phyloP scores from a whole-genome alignment of 108 stramenopile species.

The Fragilaria crotonensis region DNA sequence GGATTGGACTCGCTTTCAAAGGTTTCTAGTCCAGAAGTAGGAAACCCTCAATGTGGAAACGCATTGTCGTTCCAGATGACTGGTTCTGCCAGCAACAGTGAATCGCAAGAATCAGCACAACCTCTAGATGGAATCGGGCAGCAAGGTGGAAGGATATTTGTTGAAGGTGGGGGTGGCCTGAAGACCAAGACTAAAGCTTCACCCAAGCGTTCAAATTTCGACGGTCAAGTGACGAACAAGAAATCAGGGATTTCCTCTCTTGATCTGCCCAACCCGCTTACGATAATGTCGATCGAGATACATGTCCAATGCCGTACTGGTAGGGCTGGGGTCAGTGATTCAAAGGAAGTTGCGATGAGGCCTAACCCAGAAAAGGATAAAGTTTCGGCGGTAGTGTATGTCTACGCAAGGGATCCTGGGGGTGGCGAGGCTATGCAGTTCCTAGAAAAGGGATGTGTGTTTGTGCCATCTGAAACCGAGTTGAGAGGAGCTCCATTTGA shows the following conservation, averaged over 20 bases:
- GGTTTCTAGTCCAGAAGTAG: no score
- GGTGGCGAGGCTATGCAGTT: constrained; percentile 74
- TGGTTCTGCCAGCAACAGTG: constrained; percentile 4
- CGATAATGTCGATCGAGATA: constrained; percentile 78
- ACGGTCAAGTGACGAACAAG: neutral
- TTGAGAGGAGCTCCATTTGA: constrained; percentile 11
- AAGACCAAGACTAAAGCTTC: constrained; percentile 57
- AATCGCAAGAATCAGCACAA: constrained; percentile 26
- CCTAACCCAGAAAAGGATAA: constrained; percentile 66
- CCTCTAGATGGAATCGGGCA: constrained; percentile 67
- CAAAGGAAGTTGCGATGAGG: constrained; percentile 70
- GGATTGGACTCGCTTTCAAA: no score
- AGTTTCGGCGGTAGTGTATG: constrained; percentile 58
- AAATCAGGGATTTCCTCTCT: neutral
- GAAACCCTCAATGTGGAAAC: no score
- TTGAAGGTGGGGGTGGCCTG: constrained; percentile 69
- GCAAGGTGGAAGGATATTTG: constrained; percentile 66
- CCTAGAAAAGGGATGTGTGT: constrained; percentile 56
- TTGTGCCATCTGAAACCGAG: constrained; percentile 44
- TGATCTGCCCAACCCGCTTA: constrained; percentile 46
- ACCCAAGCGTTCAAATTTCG: constrained; percentile 20
- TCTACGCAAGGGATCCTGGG: constrained; percentile 69
- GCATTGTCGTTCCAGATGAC: no score
- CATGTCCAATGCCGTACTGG: constrained; percentile 81
- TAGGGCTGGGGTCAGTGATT: constrained; percentile 47